These are phyloP conservation scores for Pholiota conissans DNA, from an alignment of 768 basidiomycete species.

Conservation along the genomic window DNA sequence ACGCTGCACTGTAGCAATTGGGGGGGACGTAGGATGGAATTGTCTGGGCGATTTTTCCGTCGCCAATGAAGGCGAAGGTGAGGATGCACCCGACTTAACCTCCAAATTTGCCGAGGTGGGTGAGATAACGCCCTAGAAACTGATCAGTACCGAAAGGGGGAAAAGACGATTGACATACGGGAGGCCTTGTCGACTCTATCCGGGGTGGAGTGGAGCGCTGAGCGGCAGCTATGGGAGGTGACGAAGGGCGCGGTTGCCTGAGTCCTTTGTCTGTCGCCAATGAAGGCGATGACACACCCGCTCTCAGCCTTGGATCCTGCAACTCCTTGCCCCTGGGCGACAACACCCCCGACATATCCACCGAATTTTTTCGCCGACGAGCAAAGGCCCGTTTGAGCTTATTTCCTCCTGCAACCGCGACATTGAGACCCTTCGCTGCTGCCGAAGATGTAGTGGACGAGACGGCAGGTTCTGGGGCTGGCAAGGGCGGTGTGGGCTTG, in stretches of 20 bases:
- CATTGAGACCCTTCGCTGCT: conserved; percentile 33
- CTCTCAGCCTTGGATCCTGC: background rate
- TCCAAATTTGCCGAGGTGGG: background rate
- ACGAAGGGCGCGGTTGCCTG: background rate
- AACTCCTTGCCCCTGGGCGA: conserved; percentile 11
- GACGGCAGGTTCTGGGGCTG: conserved; percentile 14
- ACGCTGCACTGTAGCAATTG: background rate
- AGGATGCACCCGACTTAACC: background rate
- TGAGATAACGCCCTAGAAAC: no score
- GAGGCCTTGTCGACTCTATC: background rate
- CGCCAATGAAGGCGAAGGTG: conserved; percentile 7
- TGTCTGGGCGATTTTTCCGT: background rate
- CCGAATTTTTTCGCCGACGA: conserved; percentile 56
- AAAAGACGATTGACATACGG: no score
- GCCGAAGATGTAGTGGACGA: conserved; percentile 19
- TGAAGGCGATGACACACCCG: conserved; percentile 6
- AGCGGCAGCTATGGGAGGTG: conserved; percentile 1
- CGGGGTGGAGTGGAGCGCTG: conserved; percentile 5
- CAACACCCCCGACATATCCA: conserved; percentile 38
- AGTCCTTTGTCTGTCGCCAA: background rate
- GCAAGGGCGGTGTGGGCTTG: conserved; percentile 20
- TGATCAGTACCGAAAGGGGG: no score
- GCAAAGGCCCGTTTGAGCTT: conserved; percentile 62
- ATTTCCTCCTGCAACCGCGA: conserved; percentile 42
- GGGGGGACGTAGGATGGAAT: conserved; percentile 1